Conservation (phyloP, 2,329 filamentous ascomycete species). For the Colletotrichum acutatum region DNA sequence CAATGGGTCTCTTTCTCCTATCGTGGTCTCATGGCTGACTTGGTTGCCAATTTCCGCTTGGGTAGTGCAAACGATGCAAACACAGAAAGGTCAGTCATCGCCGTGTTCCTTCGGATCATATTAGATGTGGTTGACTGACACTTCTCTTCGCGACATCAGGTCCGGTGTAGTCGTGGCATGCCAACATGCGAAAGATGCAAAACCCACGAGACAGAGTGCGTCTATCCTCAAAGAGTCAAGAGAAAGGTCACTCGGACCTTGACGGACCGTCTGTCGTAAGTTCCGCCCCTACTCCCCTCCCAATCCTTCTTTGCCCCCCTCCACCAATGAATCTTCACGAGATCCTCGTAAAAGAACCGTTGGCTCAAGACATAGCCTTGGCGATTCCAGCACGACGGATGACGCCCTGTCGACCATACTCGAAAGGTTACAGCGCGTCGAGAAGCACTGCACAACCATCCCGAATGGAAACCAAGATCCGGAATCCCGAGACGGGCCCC, state of each 20-base stretch:
- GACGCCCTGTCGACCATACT: conserved; percentile 42
- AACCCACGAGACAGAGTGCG: conserved; percentile 40
- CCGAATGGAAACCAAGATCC: not conserved
- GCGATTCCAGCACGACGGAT: conserved; percentile 17
- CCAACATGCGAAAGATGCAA: conserved; percentile 43
- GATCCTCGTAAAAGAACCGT: not conserved
- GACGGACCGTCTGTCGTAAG: conserved; percentile 29
- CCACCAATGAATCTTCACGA: not conserved
- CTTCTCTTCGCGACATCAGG: conserved; percentile 23
- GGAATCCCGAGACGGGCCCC: not conserved
- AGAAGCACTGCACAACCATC: conserved; percentile 36
- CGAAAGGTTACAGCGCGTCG: conserved; percentile 44
- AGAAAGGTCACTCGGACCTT: conserved; percentile 38
- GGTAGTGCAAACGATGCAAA: conserved; percentile 24
- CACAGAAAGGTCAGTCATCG: conserved; percentile 17
- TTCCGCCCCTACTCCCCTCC: not conserved
- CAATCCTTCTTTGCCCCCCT: no score
- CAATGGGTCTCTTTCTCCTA: no score
- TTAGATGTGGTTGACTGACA: not conserved
- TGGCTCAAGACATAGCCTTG: conserved; percentile 11
- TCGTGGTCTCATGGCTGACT: not conserved
- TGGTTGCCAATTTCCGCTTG: not conserved
- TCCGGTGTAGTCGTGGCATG: conserved; percentile 45
- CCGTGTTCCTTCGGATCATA: not conserved
- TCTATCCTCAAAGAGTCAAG: conserved; percentile 43